Percentiles rank a stretch among this genome's conserved stretches.
Conservation (phyloP, 2,329 filamentous ascomycete genomes). For the Talaromyces sp. region DNA sequence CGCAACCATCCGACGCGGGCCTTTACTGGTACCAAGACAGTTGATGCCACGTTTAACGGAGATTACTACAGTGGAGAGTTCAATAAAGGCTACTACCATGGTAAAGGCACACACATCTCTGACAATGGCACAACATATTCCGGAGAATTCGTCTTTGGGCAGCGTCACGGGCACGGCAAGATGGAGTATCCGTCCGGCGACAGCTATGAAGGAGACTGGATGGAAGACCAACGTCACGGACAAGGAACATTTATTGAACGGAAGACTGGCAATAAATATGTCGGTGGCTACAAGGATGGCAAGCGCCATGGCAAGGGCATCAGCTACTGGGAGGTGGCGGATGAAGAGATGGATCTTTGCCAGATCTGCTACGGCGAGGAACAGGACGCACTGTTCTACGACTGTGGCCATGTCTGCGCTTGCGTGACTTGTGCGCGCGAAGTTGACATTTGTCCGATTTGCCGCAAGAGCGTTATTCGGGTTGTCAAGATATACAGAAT, state of each 20-base stretch:
- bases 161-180: constrained; percentile 51
- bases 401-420: constrained; percentile 59
- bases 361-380: constrained; percentile 59
- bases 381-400: constrained; percentile 56
- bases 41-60: constrained; percentile 49
- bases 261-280: constrained; percentile 55
- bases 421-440: constrained; percentile 56
- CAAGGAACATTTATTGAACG: constrained; percentile 53
- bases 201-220: constrained; percentile 43
- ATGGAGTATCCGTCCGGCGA: constrained; percentile 54
- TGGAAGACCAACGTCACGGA: constrained; percentile 46
- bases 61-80: constrained; percentile 54
- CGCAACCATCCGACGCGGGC: constrained; percentile 42
- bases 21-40: constrained; percentile 43
- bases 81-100: constrained; percentile 48
- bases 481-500: constrained; percentile 54
- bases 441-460: constrained; percentile 57
- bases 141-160: constrained; percentile 49
- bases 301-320: constrained; percentile 58
- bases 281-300: constrained; percentile 56
- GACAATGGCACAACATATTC: constrained; percentile 52
- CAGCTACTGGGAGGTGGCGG: constrained; percentile 57
- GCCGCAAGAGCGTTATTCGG: constrained; percentile 51
- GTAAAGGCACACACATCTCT: constrained; percentile 49
- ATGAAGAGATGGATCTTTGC: constrained; percentile 55